phyloP scores from a whole-genome alignment of 495 filamentous ascomycete species.

The Aspergillus campestris region DNA sequence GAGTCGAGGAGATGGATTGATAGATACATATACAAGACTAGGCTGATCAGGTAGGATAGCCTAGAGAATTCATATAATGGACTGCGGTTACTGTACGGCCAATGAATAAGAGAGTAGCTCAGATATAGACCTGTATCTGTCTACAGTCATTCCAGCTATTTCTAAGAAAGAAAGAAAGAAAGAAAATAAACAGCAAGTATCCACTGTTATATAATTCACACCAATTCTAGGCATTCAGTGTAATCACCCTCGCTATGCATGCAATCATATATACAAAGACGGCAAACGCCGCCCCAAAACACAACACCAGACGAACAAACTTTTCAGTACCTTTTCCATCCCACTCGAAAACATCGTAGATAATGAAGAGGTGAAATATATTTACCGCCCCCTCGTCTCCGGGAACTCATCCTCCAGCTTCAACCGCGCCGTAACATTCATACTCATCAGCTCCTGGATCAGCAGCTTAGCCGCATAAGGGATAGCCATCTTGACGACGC shows the following conservation, averaged over 20 bases:
- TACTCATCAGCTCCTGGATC: conserved; percentile 92
- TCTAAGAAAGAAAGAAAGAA: background rate
- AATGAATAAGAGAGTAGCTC: too few species aligned
- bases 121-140: too few species aligned
- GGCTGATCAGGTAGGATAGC: too few species aligned
- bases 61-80: too few species aligned
- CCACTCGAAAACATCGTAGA: too few species aligned
- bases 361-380: background rate
- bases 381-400: conserved; percentile 33
- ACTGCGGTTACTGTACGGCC: too few species aligned
- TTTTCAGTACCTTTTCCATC: background rate
- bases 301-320: conserved; percentile 1
- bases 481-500: conserved; percentile 84
- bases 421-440: conserved; percentile 87
- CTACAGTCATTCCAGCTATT: too few species aligned
- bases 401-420: conserved; percentile 91
- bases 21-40: too few species aligned
- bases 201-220: background rate
- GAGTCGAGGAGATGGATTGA: too few species aligned
- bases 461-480: conserved; percentile 98
- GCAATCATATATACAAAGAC: conserved; percentile 11
- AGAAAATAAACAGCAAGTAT: background rate
- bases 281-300: background rate
- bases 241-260: conserved; percentile 20
- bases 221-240: background rate